Evolutionary conservation across 352 stramenopile genomes (phyloP).

Genomic region (Phytophthora pseudosyringae): DNA sequence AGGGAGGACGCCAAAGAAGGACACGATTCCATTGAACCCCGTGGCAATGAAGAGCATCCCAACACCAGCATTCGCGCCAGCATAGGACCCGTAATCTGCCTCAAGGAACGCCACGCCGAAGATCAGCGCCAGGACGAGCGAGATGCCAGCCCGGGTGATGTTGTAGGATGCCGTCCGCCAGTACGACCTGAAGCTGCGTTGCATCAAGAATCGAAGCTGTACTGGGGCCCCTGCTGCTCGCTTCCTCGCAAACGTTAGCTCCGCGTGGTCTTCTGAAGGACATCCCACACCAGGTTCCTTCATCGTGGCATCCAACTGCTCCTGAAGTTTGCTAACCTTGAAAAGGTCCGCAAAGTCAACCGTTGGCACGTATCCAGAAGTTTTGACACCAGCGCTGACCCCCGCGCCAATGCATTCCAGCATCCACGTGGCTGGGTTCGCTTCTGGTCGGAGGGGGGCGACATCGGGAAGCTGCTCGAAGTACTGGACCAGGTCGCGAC

Average conservation of each 20-base stretch:
- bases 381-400: constrained; percentile 24
- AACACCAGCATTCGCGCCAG: constrained; percentile 58
- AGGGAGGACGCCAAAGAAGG: too few species aligned
- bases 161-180: constrained; percentile 83
- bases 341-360: constrained; percentile 52
- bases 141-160: constrained; percentile 70
- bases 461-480: constrained; percentile 52
- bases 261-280: constrained; percentile 29
- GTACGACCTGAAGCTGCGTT: constrained; percentile 46
- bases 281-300: constrained; percentile 39
- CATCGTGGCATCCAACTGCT: constrained; percentile 25
- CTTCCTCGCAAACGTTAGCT: constrained; percentile 42
- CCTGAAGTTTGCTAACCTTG: constrained; percentile 40
- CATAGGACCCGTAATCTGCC: constrained; percentile 54
- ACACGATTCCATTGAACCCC: constrained; percentile 85
- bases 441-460: constrained; percentile 34
- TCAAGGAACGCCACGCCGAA: constrained; percentile 77
- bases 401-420: constrained; percentile 66
- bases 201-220: constrained; percentile 47
- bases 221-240: constrained; percentile 32
- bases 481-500: constrained; percentile 50
- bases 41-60: constrained; percentile 88
- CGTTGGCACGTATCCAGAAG: background rate
- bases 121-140: constrained; percentile 73
- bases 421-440: constrained; percentile 88